Percentiles rank a stretch among this genome's conserved stretches.
Evolutionary conservation across 371 early-diverging fungal species (phyloP).

Genomic region (Mucor lusitanicus): DNA sequence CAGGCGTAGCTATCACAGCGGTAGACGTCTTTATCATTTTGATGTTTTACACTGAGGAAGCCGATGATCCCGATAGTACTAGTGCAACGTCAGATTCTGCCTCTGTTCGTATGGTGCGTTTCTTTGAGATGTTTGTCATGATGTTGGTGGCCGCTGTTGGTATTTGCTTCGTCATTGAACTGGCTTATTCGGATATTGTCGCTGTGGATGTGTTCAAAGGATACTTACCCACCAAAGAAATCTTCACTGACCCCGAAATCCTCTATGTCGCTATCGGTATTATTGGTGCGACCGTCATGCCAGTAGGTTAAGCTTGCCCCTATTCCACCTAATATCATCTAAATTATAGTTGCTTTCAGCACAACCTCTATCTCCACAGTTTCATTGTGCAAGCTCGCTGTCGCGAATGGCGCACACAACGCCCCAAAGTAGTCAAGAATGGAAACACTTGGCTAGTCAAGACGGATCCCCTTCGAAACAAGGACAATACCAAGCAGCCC

Average conservation of each 20-base stretch:
- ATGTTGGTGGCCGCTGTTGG: conserved; percentile 71
- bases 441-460: conserved; percentile 17
- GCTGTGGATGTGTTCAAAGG: conserved; percentile 68
- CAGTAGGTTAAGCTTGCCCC: too few relatives aligned
- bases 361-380: conserved; percentile 80
- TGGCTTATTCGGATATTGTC: conserved; percentile 62
- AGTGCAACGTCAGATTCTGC: conserved; percentile 21
- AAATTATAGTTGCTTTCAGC: too few relatives aligned
- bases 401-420: conserved; percentile 32
- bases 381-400: conserved; percentile 66
- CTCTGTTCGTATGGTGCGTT: conserved; percentile 51
- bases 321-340: too few relatives aligned
- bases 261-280: conserved; percentile 82
- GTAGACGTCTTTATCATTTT: conserved; percentile 78
- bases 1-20: conserved; percentile 80
- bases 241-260: conserved; percentile 62
- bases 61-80: conserved; percentile 26
- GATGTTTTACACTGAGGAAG: conserved; percentile 61
- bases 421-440: conserved; percentile 26
- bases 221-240: conserved; percentile 62
- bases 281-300: conserved; percentile 78
- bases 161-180: conserved; percentile 64
- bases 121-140: conserved; percentile 73
- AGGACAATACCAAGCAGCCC: not conserved
- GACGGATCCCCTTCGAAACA: not conserved